A percentile compares a stretch with the other conserved stretches of the same genome.
phyloP scores from a whole-genome alignment of 1,284 basidiomycete genomes.

The Apiotrichum brassicae region DNA sequence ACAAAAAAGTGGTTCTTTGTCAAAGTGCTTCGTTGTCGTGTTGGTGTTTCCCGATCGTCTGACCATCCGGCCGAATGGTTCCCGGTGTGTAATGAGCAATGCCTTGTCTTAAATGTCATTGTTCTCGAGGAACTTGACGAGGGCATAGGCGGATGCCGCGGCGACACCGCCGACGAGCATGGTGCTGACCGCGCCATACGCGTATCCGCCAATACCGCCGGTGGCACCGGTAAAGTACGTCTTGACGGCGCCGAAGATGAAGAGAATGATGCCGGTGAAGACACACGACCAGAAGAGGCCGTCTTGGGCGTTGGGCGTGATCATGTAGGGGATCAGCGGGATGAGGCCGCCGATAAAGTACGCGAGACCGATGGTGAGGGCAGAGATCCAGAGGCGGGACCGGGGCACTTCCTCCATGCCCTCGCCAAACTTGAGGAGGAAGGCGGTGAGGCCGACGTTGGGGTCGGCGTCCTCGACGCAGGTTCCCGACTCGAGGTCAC shows the following conservation, averaged over 20 bases:
- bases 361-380: constrained; percentile 86
- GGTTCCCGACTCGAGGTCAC: constrained; percentile 63
- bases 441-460: constrained; percentile 73
- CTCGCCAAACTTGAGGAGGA: constrained; percentile 87
- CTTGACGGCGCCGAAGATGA: constrained; percentile 85
- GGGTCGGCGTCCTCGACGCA: constrained; percentile 46
- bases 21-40: too few species aligned
- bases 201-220: constrained; percentile 54
- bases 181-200: constrained; percentile 86
- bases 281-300: constrained; percentile 48
- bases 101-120: background rate
- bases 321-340: constrained; percentile 86
- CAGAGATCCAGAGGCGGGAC: constrained; percentile 66
- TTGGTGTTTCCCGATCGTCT: too few species aligned
- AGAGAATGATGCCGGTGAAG: constrained; percentile 73
- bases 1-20: too few species aligned
- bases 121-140: constrained; percentile 68
- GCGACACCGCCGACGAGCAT: constrained; percentile 83
- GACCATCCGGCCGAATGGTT: too few species aligned
- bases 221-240: constrained; percentile 77
- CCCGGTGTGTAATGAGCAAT: too few species aligned
- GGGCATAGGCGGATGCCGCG: constrained; percentile 74
- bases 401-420: constrained; percentile 80
- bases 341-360: constrained; percentile 71
- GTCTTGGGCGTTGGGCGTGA: constrained; percentile 53